phyloP scores from a whole-genome alignment of 2,329 filamentous ascomycete genomes.

The Xylariaceae sp. region DNA sequence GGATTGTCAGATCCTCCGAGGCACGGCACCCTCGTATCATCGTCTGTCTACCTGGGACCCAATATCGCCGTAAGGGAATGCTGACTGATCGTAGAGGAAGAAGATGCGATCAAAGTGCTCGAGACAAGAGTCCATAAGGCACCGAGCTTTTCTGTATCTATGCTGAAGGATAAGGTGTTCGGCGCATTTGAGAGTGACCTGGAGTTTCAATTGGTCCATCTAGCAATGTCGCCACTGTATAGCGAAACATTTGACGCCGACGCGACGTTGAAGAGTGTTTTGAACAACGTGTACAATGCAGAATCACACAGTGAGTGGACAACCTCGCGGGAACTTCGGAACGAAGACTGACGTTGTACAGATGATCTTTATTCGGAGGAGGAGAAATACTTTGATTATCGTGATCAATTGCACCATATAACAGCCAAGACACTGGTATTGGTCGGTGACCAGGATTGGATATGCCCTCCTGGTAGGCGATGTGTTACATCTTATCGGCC shows the following conservation, averaged over 20 bases:
- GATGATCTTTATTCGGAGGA: constrained; percentile 31
- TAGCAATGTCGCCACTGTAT: constrained; percentile 34
- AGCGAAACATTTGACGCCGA: constrained; percentile 31
- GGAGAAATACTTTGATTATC: constrained; percentile 36
- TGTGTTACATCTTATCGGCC: too few relatives aligned
- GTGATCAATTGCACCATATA: constrained; percentile 22
- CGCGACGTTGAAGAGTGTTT: constrained; percentile 23
- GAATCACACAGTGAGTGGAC: constrained; percentile 32
- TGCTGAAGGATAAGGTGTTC: constrained; percentile 35
- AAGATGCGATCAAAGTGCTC: constrained; percentile 28
- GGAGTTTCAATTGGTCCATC: constrained; percentile 33
- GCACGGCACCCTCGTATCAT: constrained; percentile 33
- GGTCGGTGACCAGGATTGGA: constrained; percentile 36
- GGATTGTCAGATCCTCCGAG: constrained; percentile 33
- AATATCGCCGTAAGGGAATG: too few relatives aligned
- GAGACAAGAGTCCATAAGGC: constrained; percentile 27
- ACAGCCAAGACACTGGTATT: constrained; percentile 32
- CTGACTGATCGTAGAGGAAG: constrained; percentile 31
- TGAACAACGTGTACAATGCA: constrained; percentile 30
- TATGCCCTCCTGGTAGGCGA: constrained; percentile 30
- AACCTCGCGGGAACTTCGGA: too few relatives aligned
- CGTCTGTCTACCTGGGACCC: too few relatives aligned
- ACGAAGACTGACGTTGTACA: constrained; percentile 11
- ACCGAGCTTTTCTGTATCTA: constrained; percentile 32
- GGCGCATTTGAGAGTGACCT: constrained; percentile 31